phyloP scores from a whole-genome alignment of 352 stramenopile genomes.

The Phytopythium aichiense region DNA sequence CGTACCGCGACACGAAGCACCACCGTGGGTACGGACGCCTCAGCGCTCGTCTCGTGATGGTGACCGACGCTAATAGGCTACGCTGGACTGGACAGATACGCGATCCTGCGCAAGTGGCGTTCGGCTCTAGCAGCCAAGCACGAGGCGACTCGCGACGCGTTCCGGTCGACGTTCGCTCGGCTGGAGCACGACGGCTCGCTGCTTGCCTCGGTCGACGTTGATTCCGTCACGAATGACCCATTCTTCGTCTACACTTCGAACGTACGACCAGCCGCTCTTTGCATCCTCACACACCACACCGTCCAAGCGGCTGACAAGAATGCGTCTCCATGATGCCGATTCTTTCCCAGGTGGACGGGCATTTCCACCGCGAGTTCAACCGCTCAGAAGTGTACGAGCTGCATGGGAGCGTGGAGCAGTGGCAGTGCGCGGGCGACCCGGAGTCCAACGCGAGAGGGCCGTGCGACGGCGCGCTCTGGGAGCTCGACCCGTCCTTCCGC shows the following conservation, averaged over 20 bases:
- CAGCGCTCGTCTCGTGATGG: not conserved
- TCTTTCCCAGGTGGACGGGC: slow-evolving; percentile 69
- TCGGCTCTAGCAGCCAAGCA: slow-evolving; percentile 16
- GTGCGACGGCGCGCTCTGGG: slow-evolving; percentile 46
- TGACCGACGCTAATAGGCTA: slow-evolving; percentile 8
- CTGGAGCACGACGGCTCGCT: slow-evolving; percentile 30
- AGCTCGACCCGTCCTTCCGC: slow-evolving; percentile 37
- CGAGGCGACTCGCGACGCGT: slow-evolving; percentile 13
- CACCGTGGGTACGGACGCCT: slow-evolving; percentile 61
- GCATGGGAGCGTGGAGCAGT: slow-evolving; percentile 83
- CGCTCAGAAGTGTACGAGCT: slow-evolving; percentile 82
- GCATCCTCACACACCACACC: not conserved
- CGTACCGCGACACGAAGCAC: slow-evolving; percentile 74
- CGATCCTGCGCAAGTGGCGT: slow-evolving; percentile 64
- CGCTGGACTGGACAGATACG: slow-evolving; percentile 23
- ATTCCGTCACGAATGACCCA: slow-evolving; percentile 43
- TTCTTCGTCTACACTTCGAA: slow-evolving; percentile 94
- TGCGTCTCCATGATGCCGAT: slow-evolving; percentile 1
- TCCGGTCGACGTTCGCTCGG: slow-evolving; percentile 32
- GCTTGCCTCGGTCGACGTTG: slow-evolving; percentile 16
- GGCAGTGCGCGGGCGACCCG: slow-evolving; percentile 63
- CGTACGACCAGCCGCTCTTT: slow-evolving; percentile 26
- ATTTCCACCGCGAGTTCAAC: slow-evolving; percentile 79
- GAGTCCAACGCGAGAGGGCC: slow-evolving; percentile 27
- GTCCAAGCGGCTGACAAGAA: not conserved